Base-by-base conservation (phyloP, 2,329 filamentous ascomycete genomes). In the Calonectria hawksworthii region DNA sequence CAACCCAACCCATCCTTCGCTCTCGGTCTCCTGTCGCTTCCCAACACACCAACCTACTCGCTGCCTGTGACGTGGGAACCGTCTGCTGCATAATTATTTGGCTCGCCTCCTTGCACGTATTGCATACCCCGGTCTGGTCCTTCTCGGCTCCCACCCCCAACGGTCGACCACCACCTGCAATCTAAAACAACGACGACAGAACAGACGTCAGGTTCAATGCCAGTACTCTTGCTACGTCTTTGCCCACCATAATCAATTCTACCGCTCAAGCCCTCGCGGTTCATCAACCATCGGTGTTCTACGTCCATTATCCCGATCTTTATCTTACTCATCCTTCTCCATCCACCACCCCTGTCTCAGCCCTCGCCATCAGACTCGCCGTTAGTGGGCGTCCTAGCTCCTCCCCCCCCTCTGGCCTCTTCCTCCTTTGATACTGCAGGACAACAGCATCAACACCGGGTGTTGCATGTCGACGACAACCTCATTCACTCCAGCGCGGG, bases 391-490 rank as follows among this genome's bases (percentile, higher is more conserved):
- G 59, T 59, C 73, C 61, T 52, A 54, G 36, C 76, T 76, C 71
- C 68, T 8, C 30, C 30, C 30, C 69, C 68, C 73, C 61, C 51
- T 76, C 77, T 72, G 77, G 77, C 70, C 74, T 74, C 74, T 56
- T 64, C 41, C 68, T 73, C 59, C 70, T 75, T 79, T 73, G 69
- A 72, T 75, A 69, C 77, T 41, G 28, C 51, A 44, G 66, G 66
- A 26, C 54, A 54, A n/a, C 68, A 74, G 28, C 54, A 64, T 30
- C 51, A 30, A 30, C 47, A 38, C 13, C n/a, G 10, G 36, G 23
- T n/a, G 32, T 72, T 80, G 78, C 70, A 81, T 80, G 79, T 77
- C 64, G 78, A 71, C 74, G 64, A 72, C 67, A 77, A 73, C 75
- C 67, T 44, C 38, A 47, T 47, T 51, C 36, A 34, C 38, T 47